Evolutionary conservation across 2,329 filamentous ascomycete genomes (phyloP).

Genomic region (Chaetomium olivaceum): DNA sequence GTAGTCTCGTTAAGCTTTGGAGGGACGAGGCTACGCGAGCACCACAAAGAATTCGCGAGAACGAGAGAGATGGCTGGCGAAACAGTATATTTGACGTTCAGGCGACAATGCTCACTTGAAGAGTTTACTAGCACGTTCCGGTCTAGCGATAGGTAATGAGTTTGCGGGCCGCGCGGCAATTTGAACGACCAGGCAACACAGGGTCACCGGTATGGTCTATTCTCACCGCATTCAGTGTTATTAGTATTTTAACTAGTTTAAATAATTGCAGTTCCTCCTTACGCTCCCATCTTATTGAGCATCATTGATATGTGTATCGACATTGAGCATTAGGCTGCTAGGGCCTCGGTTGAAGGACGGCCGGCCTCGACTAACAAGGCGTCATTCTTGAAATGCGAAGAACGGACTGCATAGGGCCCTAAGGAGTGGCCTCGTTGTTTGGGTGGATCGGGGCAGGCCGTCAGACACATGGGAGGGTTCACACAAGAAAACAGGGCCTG

Average conservation of each 20-base stretch:
- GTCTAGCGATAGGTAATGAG: neutral
- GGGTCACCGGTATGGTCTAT: neutral
- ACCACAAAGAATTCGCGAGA: conserved; percentile 72
- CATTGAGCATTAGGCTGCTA: neutral
- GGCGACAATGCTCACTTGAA: conserved; percentile 33
- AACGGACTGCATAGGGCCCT: neutral
- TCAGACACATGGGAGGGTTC: conserved; percentile 1
- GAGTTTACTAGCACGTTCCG: neutral
- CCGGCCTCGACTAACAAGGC: neutral
- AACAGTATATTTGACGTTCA: conserved; percentile 75
- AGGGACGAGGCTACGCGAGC: conserved; percentile 73
- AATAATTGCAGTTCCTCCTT: neutral
- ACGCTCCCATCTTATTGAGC: neutral
- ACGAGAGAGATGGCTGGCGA: conserved; percentile 71
- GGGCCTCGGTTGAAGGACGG: neutral
- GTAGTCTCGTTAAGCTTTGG: conserved; percentile 88
- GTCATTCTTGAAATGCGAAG: neutral
- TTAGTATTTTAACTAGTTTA: neutral
- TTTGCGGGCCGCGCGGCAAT: neutral
- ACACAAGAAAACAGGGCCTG: conserved; percentile 2
- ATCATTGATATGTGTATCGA: neutral
- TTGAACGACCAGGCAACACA: neutral
- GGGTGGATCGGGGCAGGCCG: neutral
- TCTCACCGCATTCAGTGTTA: neutral
- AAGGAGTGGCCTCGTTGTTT: neutral